Evolutionary conservation across 2,329 filamentous ascomycete species (phyloP).

Genomic region (Trichoderma citrinoviride): DNA sequence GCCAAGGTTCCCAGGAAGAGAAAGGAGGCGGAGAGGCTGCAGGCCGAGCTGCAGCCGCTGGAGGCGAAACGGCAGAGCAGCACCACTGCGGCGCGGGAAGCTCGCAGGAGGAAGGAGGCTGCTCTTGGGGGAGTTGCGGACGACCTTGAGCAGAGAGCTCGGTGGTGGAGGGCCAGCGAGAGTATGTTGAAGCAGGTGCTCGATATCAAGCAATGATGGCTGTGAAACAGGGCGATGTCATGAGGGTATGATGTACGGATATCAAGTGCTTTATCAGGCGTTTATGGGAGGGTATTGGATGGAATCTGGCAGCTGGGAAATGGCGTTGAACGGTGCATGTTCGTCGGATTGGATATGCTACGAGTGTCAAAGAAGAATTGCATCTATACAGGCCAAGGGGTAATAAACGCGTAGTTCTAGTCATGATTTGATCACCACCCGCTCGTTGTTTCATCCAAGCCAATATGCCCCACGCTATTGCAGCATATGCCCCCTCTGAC

Average conservation of each 20-base stretch:
- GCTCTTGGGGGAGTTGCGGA: constrained; percentile 65
- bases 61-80: constrained; percentile 65
- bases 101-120: constrained; percentile 64
- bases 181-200: constrained; percentile 60
- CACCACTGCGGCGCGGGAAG: constrained; percentile 67
- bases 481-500: too few relatives aligned
- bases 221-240: neutral
- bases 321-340: neutral
- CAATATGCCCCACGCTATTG: too few relatives aligned
- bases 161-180: constrained; percentile 74
- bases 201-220: constrained; percentile 46
- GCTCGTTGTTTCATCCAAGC: too few relatives aligned
- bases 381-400: too few relatives aligned
- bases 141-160: constrained; percentile 70
- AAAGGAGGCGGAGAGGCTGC: constrained; percentile 64
- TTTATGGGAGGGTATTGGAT: neutral
- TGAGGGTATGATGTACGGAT: neutral
- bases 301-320: neutral
- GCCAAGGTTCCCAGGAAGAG: constrained; percentile 62
- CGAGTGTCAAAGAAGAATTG: neutral
- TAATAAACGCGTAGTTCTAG: too few relatives aligned
- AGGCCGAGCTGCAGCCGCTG: constrained; percentile 65
- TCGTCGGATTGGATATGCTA: neutral
- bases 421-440: too few relatives aligned
- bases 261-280: neutral